phyloP scores from a whole-genome alignment of 345 rosid genomes.

The Arabidopsis arenosa region DNA sequence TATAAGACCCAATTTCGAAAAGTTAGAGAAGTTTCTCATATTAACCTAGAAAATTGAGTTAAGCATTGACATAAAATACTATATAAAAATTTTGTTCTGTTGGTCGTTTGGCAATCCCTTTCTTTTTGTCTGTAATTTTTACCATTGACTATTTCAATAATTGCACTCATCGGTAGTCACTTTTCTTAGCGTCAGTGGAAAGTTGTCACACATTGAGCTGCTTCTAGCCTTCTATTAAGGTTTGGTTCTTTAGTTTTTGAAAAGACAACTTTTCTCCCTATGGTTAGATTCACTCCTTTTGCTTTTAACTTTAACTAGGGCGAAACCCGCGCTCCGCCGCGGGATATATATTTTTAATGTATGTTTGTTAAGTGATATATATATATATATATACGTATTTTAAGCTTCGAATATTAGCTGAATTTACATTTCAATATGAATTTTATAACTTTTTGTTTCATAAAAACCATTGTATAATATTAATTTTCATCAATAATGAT shows the following conservation, averaged over 20 bases:
- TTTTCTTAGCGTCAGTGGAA: not conserved
- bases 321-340: too few species aligned
- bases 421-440: too few species aligned
- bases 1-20: conserved; percentile 1
- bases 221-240: not conserved
- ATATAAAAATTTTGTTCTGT: too few species aligned
- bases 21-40: conserved; percentile 6
- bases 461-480: too few species aligned
- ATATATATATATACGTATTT: too few species aligned
- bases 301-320: not conserved
- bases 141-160: conserved; percentile 1
- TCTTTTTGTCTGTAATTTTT: not conserved
- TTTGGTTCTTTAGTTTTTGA: not conserved
- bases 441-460: too few species aligned
- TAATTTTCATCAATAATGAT: too few species aligned
- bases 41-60: not conserved
- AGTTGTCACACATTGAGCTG: conserved; percentile 13
- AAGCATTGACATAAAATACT: not conserved
- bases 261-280: not conserved
- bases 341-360: too few species aligned
- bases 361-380: too few species aligned
- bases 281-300: conserved; percentile 16
- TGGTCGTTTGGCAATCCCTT: too few species aligned
- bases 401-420: too few species aligned
- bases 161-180: conserved; percentile 12